A percentile compares a stretch with the other conserved stretches of the same genome.
Conservation (phyloP, 805 yeast genomes). For the Nakazawaea molendinolei region DNA sequence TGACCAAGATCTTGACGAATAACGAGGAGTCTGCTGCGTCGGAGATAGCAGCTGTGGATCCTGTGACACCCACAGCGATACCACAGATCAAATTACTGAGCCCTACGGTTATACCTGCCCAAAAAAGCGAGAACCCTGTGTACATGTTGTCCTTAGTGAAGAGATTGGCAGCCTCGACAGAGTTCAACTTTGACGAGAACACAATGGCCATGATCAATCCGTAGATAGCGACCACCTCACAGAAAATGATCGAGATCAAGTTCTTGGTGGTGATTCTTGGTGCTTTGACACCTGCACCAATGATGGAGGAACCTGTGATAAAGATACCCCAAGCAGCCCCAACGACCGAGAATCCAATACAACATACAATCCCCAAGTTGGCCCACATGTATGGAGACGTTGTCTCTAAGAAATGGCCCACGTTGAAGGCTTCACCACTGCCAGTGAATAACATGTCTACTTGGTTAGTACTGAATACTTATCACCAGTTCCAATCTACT, state of each 20-base stretch:
- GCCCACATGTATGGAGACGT: conserved; percentile 99
- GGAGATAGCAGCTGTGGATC: conserved; percentile 96
- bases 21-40: conserved; percentile 96
- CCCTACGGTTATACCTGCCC: conserved; percentile 99
- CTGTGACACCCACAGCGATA: conserved; percentile 94
- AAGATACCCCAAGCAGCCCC: conserved; percentile 99
- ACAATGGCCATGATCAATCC: conserved; percentile 98
- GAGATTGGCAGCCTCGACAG: conserved; percentile 57
- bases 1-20: conserved; percentile 91
- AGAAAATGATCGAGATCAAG: conserved; percentile 91
- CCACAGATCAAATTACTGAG: conserved; percentile 92
- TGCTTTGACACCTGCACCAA: conserved; percentile 98
- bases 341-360: conserved; percentile 90
- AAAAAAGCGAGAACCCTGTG: conserved; percentile 91
- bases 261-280: conserved; percentile 97
- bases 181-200: conserved; percentile 78
- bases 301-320: conserved; percentile 86
- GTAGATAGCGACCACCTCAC: conserved; percentile 98
- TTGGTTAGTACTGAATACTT: conserved; percentile 1
- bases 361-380: conserved; percentile 75
- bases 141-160: conserved; percentile 80
- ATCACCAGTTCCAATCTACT: conserved; percentile 13
- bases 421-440: conserved; percentile 84
- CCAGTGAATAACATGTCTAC: conserved; percentile 75
- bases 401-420: conserved; percentile 78